Percentiles rank a stretch among this genome's conserved stretches.
Conservation (phyloP, 305 asterid genomes). For the Fraxinus velutina region DNA sequence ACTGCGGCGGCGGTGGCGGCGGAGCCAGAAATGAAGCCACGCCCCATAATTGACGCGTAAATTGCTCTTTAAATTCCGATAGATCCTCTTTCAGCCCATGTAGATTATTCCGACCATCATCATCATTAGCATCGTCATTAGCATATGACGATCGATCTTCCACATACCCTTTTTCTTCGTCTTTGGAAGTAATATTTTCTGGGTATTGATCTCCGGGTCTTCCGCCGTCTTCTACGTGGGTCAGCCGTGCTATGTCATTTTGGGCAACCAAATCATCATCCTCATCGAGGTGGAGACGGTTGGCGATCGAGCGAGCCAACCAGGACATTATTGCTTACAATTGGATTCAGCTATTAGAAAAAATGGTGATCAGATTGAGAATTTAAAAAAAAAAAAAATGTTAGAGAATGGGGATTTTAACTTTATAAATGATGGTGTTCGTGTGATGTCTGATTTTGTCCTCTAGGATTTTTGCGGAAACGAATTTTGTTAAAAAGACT, state of each 20-base stretch:
- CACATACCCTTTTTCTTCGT: background rate
- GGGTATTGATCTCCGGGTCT: constrained; percentile 25
- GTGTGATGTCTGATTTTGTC: constrained; percentile 7
- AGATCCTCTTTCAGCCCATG: too few species aligned
- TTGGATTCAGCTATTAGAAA: background rate
- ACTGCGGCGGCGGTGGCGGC: constrained; percentile 16
- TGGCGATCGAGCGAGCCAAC: constrained; percentile 87
- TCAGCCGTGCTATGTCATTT: constrained; percentile 20
- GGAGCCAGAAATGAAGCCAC: too few species aligned
- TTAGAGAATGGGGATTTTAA: constrained; percentile 3
- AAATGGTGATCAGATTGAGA: background rate
- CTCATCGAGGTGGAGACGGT: constrained; percentile 66
- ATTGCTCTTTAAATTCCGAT: too few species aligned
- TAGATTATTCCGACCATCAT: too few species aligned
- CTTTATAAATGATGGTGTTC: constrained; percentile 21
- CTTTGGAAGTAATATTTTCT: constrained; percentile 6
- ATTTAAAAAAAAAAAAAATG: background rate
- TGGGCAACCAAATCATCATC: constrained; percentile 15
- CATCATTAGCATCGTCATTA: constrained; percentile 9
- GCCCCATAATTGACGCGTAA: too few species aligned
- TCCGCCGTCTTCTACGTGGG: constrained; percentile 19
- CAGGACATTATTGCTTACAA: constrained; percentile 56
- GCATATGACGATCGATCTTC: constrained; percentile 22
- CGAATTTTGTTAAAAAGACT: background rate
- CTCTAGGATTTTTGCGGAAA: background rate